Conservation (phyloP, 2,329 filamentous ascomycete species). For the Colletotrichum sp. region DNA sequence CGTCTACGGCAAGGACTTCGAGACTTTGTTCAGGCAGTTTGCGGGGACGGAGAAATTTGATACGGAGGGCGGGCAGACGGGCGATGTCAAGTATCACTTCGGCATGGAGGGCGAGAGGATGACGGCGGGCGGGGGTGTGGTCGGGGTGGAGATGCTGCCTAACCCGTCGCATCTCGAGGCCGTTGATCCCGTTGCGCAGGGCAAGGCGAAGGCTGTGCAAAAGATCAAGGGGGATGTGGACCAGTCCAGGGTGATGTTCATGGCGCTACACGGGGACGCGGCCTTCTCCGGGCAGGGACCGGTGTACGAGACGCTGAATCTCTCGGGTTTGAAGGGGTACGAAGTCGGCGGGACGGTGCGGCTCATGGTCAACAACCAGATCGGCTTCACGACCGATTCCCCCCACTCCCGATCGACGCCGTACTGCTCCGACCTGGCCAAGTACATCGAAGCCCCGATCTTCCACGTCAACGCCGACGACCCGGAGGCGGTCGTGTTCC, state of each 20-base stretch:
- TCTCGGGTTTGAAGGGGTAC: constrained; percentile 93
- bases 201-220: constrained; percentile 95
- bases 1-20: constrained; percentile 97
- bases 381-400: constrained; percentile 98
- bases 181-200: constrained; percentile 95
- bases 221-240: constrained; percentile 98
- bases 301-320: constrained; percentile 97
- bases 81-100: constrained; percentile 98
- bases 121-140: constrained; percentile 95
- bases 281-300: constrained; percentile 96
- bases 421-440: constrained; percentile 99
- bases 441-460: constrained; percentile 95
- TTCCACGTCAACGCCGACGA: constrained; percentile 99
- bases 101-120: constrained; percentile 99
- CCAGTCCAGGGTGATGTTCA: constrained; percentile 89
- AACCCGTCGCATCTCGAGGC: constrained; percentile 98
- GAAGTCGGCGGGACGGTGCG: constrained; percentile 97
- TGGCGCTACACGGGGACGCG: constrained; percentile 94
- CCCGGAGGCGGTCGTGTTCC: constrained; percentile 96
- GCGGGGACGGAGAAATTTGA: constrained; percentile 84
- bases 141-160: constrained; percentile 95
- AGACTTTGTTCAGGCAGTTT: constrained; percentile 99
- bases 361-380: constrained; percentile 99
- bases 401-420: constrained; percentile 95
- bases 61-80: constrained; percentile 80